Conservation (phyloP, 2,329 filamentous ascomycete genomes). For the Aspergillus vadensis region DNA sequence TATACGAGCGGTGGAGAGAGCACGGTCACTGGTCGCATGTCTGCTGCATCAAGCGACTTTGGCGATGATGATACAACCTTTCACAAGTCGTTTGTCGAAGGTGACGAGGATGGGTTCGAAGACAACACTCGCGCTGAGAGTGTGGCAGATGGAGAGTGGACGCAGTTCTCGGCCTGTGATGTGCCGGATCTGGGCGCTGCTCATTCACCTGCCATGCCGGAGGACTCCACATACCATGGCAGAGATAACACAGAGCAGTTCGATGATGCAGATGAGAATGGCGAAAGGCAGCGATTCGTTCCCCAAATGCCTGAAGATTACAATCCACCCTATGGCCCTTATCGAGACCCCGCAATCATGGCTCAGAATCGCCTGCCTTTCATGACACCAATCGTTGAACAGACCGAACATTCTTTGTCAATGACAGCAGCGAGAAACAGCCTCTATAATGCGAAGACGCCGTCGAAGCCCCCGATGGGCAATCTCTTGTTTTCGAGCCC, state of each 20-base stretch:
- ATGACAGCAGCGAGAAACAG: slow-evolving; percentile 58
- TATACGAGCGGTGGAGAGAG: slow-evolving; percentile 88
- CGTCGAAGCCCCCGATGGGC: slow-evolving; percentile 60
- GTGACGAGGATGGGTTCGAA: slow-evolving; percentile 47
- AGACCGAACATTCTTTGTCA: slow-evolving; percentile 83
- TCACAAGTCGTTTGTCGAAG: slow-evolving; percentile 45
- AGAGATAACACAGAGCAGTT: slow-evolving; percentile 29
- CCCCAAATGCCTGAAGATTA: slow-evolving; percentile 83
- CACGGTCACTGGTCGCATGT: slow-evolving; percentile 73
- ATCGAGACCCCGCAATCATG: slow-evolving; percentile 74
- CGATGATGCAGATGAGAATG: slow-evolving; percentile 40
- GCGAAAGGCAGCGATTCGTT: slow-evolving; percentile 48
- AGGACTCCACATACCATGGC: slow-evolving; percentile 16
- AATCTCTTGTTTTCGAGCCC: slow-evolving; percentile 66
- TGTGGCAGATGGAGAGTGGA: slow-evolving; percentile 72
- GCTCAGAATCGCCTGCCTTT: slow-evolving; percentile 93
- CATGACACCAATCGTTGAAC: slow-evolving; percentile 97
- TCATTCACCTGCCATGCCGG: slow-evolving; percentile 24
- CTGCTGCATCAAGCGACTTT: slow-evolving; percentile 64
- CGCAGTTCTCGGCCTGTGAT: slow-evolving; percentile 76
- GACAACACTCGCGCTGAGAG: slow-evolving; percentile 55
- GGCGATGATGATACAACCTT: slow-evolving; percentile 59
- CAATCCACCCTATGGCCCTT: slow-evolving; percentile 74
- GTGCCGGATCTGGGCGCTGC: slow-evolving; percentile 51
- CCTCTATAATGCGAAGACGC: slow-evolving; percentile 72